Conservation (phyloP, 345 rosid species). For the Odontarrhena argentea region DNA sequence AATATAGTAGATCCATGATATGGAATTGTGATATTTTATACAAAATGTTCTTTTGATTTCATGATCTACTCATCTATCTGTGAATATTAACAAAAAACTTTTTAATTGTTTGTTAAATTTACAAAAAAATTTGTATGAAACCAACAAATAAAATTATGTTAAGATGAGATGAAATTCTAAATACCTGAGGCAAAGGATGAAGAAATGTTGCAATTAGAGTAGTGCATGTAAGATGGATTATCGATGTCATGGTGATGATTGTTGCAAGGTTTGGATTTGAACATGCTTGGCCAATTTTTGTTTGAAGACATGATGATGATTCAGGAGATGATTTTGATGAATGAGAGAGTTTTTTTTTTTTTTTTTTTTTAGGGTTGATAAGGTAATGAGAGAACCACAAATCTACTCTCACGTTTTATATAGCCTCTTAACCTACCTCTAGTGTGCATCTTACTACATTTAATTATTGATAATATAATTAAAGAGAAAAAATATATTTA, state of each 20-base stretch:
- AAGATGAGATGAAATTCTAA: neutral
- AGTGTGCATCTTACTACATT: neutral
- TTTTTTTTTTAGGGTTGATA: conserved; percentile 7
- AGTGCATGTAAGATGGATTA: conserved; percentile 54
- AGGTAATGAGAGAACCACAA: conserved; percentile 29
- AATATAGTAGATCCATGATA: too few relatives aligned
- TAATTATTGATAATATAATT: conserved; percentile 18
- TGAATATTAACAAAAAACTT: too few relatives aligned
- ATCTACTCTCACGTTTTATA: conserved; percentile 53
- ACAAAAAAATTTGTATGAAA: neutral
- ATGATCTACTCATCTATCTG: too few relatives aligned
- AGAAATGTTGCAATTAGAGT: conserved; percentile 52
- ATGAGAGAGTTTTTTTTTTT: neutral
- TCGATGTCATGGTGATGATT: conserved; percentile 52
- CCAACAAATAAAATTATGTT: neutral
- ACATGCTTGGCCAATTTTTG: conserved; percentile 98
- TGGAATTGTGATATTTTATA: too few relatives aligned
- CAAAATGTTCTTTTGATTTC: too few relatives aligned
- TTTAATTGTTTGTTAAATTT: too few relatives aligned
- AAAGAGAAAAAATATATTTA: conserved; percentile 2
- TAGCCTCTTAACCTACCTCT: conserved; percentile 60
- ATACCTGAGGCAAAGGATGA: conserved; percentile 62
- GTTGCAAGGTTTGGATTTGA: conserved; percentile 91
- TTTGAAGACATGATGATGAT: conserved; percentile 77
- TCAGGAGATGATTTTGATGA: neutral